These are phyloP conservation scores for Trichoderma reesei DNA, from an alignment of 495 filamentous ascomycete genomes.

Conservation along the genomic window DNA sequence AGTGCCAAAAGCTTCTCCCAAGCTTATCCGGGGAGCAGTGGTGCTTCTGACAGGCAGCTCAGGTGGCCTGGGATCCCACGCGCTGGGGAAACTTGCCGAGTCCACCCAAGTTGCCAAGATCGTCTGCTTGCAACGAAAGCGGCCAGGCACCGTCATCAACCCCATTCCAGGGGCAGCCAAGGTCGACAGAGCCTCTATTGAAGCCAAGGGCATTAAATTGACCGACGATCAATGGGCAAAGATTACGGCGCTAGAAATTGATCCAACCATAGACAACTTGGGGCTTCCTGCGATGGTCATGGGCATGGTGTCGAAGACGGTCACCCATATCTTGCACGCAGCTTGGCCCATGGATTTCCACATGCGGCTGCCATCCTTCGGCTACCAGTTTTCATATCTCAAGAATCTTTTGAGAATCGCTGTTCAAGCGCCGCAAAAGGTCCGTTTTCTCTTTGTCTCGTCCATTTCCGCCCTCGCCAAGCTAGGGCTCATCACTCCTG, in stretches of 20 bases:
- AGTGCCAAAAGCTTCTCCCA: neutral
- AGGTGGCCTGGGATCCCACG: neutral
- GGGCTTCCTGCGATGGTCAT: neutral
- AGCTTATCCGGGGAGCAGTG: neutral
- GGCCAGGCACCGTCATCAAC: neutral
- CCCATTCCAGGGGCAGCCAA: neutral
- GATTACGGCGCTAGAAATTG: neutral
- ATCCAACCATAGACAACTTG: neutral
- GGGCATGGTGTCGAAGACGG: neutral
- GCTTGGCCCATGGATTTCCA: constrained; percentile 31
- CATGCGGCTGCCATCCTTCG: constrained; percentile 23
- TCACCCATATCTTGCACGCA: constrained; percentile 22
- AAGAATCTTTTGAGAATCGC: constrained; percentile 21
- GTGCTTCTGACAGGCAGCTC: constrained; percentile 3
- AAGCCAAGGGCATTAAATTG: neutral
- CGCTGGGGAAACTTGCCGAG: neutral
- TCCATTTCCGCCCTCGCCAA: constrained; percentile 18
- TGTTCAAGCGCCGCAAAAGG: constrained; percentile 10
- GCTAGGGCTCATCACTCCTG: constrained; percentile 15
- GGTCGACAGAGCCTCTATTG: neutral
- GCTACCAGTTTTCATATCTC: constrained; percentile 19
- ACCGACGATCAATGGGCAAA: neutral
- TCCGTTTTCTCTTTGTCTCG: constrained; percentile 19
- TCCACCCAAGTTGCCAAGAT: neutral
- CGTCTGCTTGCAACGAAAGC: neutral